Evolutionary conservation across 768 basidiomycete genomes (phyloP), one percentile per base, ranked within the genome.

Genomic region (Pulveroboletus sp.): DNA sequence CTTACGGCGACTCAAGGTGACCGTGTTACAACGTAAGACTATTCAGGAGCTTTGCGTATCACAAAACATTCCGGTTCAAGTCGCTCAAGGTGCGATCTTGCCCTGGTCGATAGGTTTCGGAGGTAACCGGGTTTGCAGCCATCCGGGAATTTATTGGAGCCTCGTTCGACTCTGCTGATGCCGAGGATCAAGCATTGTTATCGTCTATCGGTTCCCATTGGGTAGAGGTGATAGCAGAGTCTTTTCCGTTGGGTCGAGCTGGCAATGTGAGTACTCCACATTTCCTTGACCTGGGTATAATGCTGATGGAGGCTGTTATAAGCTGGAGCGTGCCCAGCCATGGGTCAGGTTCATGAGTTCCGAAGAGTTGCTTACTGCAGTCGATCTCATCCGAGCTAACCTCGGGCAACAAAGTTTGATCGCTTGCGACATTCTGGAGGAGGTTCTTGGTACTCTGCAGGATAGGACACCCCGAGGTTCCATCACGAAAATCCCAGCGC

Each of bases 311-410:
- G n/a, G n/a, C n/a, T 9, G 5, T 27, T 23, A 48, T 25, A 53
- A 63, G 61, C 52, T 50, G 40, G 49, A n/a, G 11, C 29, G 39
- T 42, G 52, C 29, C 5, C 49, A 35, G 0, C 53, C 52, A 13
- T 90, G 87, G 87, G 68, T 85, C 36, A 72, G 69, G 34, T 85
- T 77, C 56, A 73, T 85, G 56, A 61, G 69, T 6, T 57, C 65
- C 3, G 55, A 66, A 3, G 72, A 74, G 14, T 60, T 82, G 3
- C 65, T 80, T 4, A 53, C 62, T 6, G 65, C 79, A 6, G 57
- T 89, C 11, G 76, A 80, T 53, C 48, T 65, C 7, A 52, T 77
- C 41, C 55, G 56, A 17, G 37, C 43, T 6, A 40, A 49, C 34
- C 44, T 47, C 4, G 52, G 54, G 19, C 35, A 36, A 9, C 33